These are phyloP conservation scores for Wickerhamiella galacta DNA, from an alignment of 805 yeast genomes.

Conservation along the genomic window DNA sequence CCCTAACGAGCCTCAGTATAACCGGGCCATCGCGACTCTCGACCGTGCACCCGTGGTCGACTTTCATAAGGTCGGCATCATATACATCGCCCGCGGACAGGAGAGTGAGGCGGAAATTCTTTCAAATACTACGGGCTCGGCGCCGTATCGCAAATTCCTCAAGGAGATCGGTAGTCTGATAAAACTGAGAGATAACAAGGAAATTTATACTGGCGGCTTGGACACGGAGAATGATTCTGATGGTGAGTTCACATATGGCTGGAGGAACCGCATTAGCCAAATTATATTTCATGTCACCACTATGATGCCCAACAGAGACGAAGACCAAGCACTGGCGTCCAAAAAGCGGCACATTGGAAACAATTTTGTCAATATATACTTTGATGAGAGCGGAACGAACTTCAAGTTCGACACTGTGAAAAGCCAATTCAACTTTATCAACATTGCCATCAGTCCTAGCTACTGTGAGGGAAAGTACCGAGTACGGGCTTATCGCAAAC, in stretches of 20 bases:
- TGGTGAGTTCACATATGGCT: conserved; percentile 58
- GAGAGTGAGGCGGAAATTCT: conserved; percentile 45
- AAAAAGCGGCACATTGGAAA: conserved; percentile 83
- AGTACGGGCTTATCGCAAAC: conserved; percentile 46
- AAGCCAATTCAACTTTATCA: conserved; percentile 71
- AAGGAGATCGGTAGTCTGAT: conserved; percentile 42
- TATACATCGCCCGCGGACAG: conserved; percentile 61
- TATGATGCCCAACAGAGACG: conserved; percentile 45
- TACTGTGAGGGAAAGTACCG: conserved; percentile 25
- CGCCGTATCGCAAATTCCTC: conserved; percentile 42
- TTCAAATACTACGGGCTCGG: conserved; percentile 45
- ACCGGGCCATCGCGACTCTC: conserved; percentile 41
- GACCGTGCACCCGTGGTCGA: conserved; percentile 67
- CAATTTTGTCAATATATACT: conserved; percentile 63
- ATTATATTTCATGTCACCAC: conserved; percentile 67
- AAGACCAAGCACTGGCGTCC: conserved; percentile 31
- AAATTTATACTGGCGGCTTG: conserved; percentile 59
- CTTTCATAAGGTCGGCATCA: conserved; percentile 60
- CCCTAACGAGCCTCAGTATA: conserved; percentile 30
- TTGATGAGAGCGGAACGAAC: conserved; percentile 53
- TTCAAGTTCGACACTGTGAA: conserved; percentile 55
- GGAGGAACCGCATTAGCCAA: conserved; percentile 58
- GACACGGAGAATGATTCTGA: conserved; percentile 54
- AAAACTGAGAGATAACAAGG: conserved; percentile 36
- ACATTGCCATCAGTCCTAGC: conserved; percentile 55